phyloP scores from a whole-genome alignment of 768 basidiomycete genomes.

The Hemileccinum rubropunctum region DNA sequence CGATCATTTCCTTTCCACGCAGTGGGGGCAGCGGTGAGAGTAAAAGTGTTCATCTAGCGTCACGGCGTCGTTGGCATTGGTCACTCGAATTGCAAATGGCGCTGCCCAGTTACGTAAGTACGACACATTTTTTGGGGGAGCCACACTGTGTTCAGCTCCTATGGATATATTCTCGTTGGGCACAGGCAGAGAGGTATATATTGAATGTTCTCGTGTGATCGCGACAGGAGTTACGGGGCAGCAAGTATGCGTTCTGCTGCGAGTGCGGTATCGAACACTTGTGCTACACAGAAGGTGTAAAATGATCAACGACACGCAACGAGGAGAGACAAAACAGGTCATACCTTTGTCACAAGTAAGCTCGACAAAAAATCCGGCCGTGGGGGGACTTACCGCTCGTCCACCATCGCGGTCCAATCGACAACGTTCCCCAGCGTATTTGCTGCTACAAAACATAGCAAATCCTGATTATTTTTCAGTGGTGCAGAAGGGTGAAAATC shows the following conservation, averaged over 20 bases:
- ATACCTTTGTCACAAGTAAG: slow-evolving; percentile 4
- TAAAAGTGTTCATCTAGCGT: too few species aligned
- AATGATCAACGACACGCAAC: neutral
- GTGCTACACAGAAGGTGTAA: neutral
- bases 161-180: too few species aligned
- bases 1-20: too few species aligned
- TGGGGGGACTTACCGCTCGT: slow-evolving; percentile 5
- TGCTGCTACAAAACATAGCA: too few species aligned
- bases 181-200: too few species aligned
- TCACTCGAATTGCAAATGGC: too few species aligned
- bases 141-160: too few species aligned
- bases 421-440: neutral
- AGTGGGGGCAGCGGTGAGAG: too few species aligned
- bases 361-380: slow-evolving; percentile 18
- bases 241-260: slow-evolving; percentile 11
- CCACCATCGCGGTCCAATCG: slow-evolving; percentile 16
- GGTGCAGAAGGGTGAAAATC: slow-evolving; percentile 7
- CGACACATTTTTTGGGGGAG: too few species aligned
- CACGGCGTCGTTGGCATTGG: too few species aligned
- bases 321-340: neutral
- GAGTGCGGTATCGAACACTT: neutral
- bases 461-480: slow-evolving; percentile 11
- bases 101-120: too few species aligned
- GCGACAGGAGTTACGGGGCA: neutral
- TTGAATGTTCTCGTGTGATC: neutral